Conservation (phyloP, 257 asterid species). For the Solanum rostratum region DNA sequence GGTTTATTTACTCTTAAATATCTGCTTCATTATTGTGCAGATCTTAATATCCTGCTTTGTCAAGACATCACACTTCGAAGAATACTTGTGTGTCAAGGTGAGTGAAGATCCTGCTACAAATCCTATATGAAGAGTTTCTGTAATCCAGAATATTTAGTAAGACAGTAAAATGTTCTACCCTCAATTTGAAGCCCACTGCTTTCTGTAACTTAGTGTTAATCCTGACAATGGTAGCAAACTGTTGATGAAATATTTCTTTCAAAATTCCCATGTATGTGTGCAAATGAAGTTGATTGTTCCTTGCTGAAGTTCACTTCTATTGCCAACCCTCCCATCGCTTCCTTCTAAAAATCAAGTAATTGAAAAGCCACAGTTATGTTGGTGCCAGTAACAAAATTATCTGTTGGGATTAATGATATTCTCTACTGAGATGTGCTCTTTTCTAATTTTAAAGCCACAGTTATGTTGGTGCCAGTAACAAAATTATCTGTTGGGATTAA, state of each 20-base stretch:
- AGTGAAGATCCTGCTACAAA: constrained; percentile 13
- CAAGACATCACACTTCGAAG: constrained; percentile 97
- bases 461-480: neutral
- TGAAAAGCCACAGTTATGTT: neutral
- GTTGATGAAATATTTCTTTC: neutral
- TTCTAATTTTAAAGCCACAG: neutral
- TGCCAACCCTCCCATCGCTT: neutral
- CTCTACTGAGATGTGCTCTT: too few species aligned
- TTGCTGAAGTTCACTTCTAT: neutral
- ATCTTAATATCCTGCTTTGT: constrained; percentile 91
- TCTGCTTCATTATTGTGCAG: constrained; percentile 27
- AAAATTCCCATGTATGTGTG: neutral
- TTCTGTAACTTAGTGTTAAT: neutral
- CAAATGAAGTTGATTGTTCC: neutral
- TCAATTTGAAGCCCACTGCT: neutral
- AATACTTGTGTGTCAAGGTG: constrained; percentile 95
- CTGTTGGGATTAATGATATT: neutral
- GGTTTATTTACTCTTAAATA: neutral
- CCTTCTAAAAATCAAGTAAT: neutral
- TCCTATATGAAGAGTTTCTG: neutral
- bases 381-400: neutral
- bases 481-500: neutral
- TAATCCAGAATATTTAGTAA: neutral
- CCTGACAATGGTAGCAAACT: neutral
- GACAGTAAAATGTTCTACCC: neutral